phyloP scores from a whole-genome alignment of 2,329 filamentous ascomycete genomes.

The Xylaria sp. region DNA sequence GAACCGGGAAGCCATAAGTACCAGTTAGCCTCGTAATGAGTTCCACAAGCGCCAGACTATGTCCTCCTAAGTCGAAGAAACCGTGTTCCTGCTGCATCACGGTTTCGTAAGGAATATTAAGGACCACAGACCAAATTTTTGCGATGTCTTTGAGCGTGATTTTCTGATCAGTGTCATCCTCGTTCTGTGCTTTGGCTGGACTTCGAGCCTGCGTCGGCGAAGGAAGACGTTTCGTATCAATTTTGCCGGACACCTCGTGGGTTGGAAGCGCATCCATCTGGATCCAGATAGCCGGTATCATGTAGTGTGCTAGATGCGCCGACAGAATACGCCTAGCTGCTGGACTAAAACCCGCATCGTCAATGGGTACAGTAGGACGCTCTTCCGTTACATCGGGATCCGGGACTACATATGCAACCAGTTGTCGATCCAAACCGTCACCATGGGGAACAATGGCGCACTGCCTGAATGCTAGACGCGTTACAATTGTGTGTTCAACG shows the following conservation, averaged over 20 bases:
- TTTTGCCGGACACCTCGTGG: slow-evolving; percentile 79
- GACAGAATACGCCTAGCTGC: slow-evolving; percentile 69
- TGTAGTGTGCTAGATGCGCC: slow-evolving; percentile 76
- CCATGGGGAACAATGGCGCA: slow-evolving; percentile 77
- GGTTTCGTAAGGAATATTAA: slow-evolving; percentile 66
- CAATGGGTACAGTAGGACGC: slow-evolving; percentile 68
- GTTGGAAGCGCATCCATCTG: slow-evolving; percentile 74
- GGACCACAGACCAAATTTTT: slow-evolving; percentile 72
- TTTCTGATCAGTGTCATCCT: slow-evolving; percentile 60
- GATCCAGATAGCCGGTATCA: slow-evolving; percentile 82
- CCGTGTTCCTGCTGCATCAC: slow-evolving; percentile 71
- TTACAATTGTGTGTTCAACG: slow-evolving; percentile 74
- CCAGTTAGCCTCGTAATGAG: slow-evolving; percentile 73
- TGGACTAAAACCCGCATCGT: slow-evolving; percentile 74
- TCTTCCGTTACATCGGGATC: slow-evolving; percentile 65
- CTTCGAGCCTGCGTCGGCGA: slow-evolving; percentile 62
- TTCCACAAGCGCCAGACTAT: slow-evolving; percentile 78
- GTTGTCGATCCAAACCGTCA: slow-evolving; percentile 74
- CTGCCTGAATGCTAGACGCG: slow-evolving; percentile 71
- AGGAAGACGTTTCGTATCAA: slow-evolving; percentile 74
- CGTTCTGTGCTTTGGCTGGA: slow-evolving; percentile 46
- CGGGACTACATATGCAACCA: slow-evolving; percentile 77
- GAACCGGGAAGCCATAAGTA: slow-evolving; percentile 74
- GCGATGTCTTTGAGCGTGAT: slow-evolving; percentile 71
- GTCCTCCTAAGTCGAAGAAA: slow-evolving; percentile 82